Base-by-base conservation (phyloP, 2,329 filamentous ascomycete genomes). In the Xylariaceae sp. region DNA sequence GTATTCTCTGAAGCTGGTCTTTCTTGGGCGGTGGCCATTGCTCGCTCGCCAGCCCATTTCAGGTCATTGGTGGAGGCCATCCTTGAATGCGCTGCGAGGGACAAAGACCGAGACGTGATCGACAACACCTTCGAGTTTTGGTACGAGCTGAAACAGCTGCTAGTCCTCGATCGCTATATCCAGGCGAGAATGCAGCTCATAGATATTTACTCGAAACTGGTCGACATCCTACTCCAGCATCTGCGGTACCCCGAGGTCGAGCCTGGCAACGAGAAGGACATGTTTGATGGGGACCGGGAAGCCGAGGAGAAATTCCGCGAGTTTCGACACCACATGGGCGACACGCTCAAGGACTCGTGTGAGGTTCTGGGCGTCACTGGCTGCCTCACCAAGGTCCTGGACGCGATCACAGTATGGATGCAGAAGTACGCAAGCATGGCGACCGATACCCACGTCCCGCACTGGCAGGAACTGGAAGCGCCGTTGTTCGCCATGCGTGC, bases 61-160 rank as follows among this genome's bases (percentile, higher is more conserved):
- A 77, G 85, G 27, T 79, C 78, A 9, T 71, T 98, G 4, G 90
- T 98, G 9, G 88, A 96, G 55, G 81, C 85, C 5, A 81, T 98
- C 12, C 73, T 97, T n/a, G 89, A 97, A 65, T 95, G 88, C 57
- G 89, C 87, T 44, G 78, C 84, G 9, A 77, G 85, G 50, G 92
- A 98, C 61, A 81, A 81, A 59, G 90, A 96, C 38, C 80, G 85
- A 46, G 92, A 98, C 50, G 88, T 89, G 4, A 88, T 98, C 47
- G 86, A 88, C 38, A 81, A 92, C 55, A 98, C 94, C 0, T 98
- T 98, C 65, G 81, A 80, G 51, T 97, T 98, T 67, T 98, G 92
- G 92, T 97, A 94, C 60, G 92, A 98, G 59, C 74, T 98, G 32
- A 98, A 98, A 70, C 88, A 96, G 61, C 96, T 94, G 60, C 73